Percentiles rank a stretch among this genome's conserved stretches.
phyloP scores from a whole-genome alignment of 2,329 filamentous ascomycete species.

The Colletotrichum spaethianum region DNA sequence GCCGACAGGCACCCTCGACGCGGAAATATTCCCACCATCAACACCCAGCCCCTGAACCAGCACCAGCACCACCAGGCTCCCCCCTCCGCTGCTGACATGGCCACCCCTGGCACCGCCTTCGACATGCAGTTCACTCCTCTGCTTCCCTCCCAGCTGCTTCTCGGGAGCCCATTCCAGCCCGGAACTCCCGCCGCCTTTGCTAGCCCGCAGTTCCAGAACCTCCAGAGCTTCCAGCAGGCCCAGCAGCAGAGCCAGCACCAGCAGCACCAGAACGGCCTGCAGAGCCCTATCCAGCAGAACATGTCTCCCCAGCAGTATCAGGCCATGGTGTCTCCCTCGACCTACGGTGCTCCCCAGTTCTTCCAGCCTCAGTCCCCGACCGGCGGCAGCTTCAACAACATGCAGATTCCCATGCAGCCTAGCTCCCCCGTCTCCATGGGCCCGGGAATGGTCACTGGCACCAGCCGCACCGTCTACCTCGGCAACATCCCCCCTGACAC shows the following conservation, averaged over 20 bases:
- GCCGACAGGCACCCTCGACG: slow-evolving; percentile 89
- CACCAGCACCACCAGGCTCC: slow-evolving; percentile 52
- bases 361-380: slow-evolving; percentile 92
- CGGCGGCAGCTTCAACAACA: slow-evolving; percentile 74
- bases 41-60: slow-evolving; percentile 69
- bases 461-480: slow-evolving; percentile 95
- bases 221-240: slow-evolving; percentile 79
- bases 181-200: slow-evolving; percentile 92
- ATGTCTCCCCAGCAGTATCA: slow-evolving; percentile 90
- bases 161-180: slow-evolving; percentile 97
- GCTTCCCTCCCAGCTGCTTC: slow-evolving; percentile 91
- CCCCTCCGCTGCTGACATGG: slow-evolving; percentile 79
- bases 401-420: slow-evolving; percentile 71
- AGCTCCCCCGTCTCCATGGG: slow-evolving; percentile 83
- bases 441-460: slow-evolving; percentile 87
- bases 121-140: slow-evolving; percentile 99
- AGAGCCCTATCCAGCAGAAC: slow-evolving; percentile 82
- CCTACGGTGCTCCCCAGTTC: slow-evolving; percentile 85
- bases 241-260: slow-evolving; percentile 68
- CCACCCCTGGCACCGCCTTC: slow-evolving; percentile 88
- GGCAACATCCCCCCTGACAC: slow-evolving; percentile 99
- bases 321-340: slow-evolving; percentile 87
- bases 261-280: slow-evolving; percentile 73
- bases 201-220: slow-evolving; percentile 91
- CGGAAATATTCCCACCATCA: slow-evolving; percentile 91